Evolutionary conservation across 2,329 filamentous ascomycete genomes (phyloP).

Genomic region (Gaeumannomyces sp.): DNA sequence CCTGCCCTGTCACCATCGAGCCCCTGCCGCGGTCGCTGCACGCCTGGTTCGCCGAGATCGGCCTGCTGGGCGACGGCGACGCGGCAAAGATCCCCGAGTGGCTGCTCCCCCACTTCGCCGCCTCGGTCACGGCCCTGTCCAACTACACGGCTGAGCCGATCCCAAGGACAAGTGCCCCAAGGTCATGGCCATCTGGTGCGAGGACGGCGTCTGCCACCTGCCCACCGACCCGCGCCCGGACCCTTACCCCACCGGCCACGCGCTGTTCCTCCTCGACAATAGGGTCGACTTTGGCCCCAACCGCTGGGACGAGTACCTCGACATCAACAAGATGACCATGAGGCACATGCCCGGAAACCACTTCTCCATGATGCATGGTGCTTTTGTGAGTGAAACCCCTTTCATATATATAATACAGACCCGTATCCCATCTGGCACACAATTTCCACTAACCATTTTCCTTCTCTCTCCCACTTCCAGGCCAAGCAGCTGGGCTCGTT

Average conservation of each 20-base stretch:
- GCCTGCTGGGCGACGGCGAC: slow-evolving; percentile 59
- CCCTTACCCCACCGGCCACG: slow-evolving; percentile 53
- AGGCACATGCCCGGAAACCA: slow-evolving; percentile 67
- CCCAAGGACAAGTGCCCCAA: slow-evolving; percentile 51
- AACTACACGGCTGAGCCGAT: slow-evolving; percentile 63
- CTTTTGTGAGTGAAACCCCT: slow-evolving; percentile 26
- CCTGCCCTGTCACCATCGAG: slow-evolving; percentile 62
- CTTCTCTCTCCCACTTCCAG: slow-evolving; percentile 16
- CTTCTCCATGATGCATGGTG: slow-evolving; percentile 70
- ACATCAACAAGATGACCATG: slow-evolving; percentile 54
- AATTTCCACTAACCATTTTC: slow-evolving; percentile 15
- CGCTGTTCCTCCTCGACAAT: slow-evolving; percentile 67
- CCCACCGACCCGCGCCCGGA: slow-evolving; percentile 60
- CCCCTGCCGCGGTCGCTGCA: slow-evolving; percentile 58
- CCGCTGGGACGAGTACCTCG: slow-evolving; percentile 62
- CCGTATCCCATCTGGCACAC: too few relatives aligned
- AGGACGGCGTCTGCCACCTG: slow-evolving; percentile 64
- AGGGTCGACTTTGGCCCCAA: slow-evolving; percentile 65
- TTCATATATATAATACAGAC: too few relatives aligned
- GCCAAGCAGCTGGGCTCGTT: slow-evolving; percentile 30
- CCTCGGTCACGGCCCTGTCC: slow-evolving; percentile 61
- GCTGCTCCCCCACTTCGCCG: slow-evolving; percentile 67
- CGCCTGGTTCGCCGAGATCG: slow-evolving; percentile 66
- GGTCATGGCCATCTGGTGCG: slow-evolving; percentile 63
- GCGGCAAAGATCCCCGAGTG: slow-evolving; percentile 60